These are phyloP conservation scores for Arthrocladium fulminans DNA, from an alignment of 2,329 filamentous ascomycete species.

Conservation along the genomic window DNA sequence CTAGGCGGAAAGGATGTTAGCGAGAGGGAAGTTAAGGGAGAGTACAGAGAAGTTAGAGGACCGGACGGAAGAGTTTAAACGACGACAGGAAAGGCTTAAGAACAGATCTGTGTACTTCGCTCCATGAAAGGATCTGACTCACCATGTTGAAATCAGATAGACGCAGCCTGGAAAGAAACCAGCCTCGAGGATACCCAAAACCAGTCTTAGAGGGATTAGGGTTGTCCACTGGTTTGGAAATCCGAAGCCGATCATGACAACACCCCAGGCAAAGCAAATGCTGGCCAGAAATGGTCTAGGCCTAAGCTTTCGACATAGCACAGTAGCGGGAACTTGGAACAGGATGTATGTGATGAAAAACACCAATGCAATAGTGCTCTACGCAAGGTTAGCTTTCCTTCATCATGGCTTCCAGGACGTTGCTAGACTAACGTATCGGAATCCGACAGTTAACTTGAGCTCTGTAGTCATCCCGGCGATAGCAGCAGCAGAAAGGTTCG, in stretches of 20 bases:
- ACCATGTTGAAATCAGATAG: conserved; percentile 10
- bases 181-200: conserved; percentile 56
- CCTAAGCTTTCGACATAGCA: conserved; percentile 58
- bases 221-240: conserved; percentile 21
- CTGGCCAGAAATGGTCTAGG: conserved; percentile 25
- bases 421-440: conserved; percentile 19
- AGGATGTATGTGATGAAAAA: conserved; percentile 66
- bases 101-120: no score
- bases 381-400: background rate
- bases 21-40: no score
- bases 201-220: conserved; percentile 18
- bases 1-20: no score
- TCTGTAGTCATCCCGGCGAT: conserved; percentile 49
- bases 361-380: conserved; percentile 52
- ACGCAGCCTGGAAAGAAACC: conserved; percentile 26
- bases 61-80: no score
- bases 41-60: no score
- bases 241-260: conserved; percentile 30
- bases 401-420: background rate
- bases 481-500: conserved; percentile 63
- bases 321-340: conserved; percentile 61
- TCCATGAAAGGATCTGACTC: no score
- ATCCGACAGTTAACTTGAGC: conserved; percentile 23
- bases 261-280: conserved; percentile 33
- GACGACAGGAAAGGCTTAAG: no score